These are phyloP conservation scores for Globisporangium sylvaticum DNA, from an alignment of 352 stramenopile species.

Conservation along the genomic window DNA sequence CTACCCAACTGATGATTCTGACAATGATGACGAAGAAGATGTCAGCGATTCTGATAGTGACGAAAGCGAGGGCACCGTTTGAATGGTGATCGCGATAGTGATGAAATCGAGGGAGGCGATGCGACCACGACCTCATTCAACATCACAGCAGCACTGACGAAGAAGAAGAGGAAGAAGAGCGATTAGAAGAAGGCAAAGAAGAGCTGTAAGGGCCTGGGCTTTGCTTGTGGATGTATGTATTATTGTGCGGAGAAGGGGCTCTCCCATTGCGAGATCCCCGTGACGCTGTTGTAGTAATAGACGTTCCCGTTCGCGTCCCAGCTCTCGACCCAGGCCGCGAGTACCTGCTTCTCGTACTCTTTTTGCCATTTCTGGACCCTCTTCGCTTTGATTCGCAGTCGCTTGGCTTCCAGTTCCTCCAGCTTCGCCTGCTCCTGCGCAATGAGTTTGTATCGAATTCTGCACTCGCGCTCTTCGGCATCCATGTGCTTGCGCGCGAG, in stretches of 20 bases:
- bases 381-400: constrained; percentile 28
- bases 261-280: constrained; percentile 56
- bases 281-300: constrained; percentile 64
- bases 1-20: constrained; percentile 25
- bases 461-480: constrained; percentile 35
- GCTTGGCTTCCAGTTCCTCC: constrained; percentile 30
- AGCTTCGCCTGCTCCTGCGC: constrained; percentile 21
- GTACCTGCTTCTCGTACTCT: constrained; percentile 26
- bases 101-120: neutral
- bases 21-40: neutral
- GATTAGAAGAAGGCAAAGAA: neutral
- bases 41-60: neutral
- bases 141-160: neutral
- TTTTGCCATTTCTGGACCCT: constrained; percentile 28
- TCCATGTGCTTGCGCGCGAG: constrained; percentile 41
- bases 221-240: neutral
- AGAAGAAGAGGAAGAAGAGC: no score
- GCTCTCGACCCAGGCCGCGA: constrained; percentile 37
- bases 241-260: constrained; percentile 13
- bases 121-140: neutral
- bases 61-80: neutral
- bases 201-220: neutral
- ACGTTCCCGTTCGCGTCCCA: constrained; percentile 47
- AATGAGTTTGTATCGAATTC: constrained; percentile 29
- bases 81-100: neutral